Evolutionary conservation across 2,329 filamentous ascomycete genomes (phyloP).

Genomic region (Trichophyton simii): DNA sequence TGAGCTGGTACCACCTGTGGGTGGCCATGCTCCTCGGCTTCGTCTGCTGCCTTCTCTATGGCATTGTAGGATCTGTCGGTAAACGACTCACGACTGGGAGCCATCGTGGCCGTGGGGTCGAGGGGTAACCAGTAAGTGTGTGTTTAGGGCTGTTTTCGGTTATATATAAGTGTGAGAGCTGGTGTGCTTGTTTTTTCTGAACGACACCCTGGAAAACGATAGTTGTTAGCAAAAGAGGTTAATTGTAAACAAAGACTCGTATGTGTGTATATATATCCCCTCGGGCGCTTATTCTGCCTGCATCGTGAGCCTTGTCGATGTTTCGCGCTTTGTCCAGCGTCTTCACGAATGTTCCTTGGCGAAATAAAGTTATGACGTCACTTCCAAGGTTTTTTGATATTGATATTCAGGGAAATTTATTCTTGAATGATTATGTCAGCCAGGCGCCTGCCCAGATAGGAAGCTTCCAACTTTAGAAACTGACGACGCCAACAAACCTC

Average conservation of each 20-base stretch:
- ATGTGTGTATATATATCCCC: not conserved
- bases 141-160: not conserved
- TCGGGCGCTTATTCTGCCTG: not conserved
- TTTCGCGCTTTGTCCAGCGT: not conserved
- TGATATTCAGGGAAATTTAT: too few relatives aligned
- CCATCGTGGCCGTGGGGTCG: not conserved
- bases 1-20: constrained; percentile 84
- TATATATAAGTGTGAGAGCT: not conserved
- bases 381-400: not conserved
- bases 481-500: too few relatives aligned
- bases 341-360: not conserved
- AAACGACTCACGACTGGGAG: constrained; percentile 46
- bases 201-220: not conserved
- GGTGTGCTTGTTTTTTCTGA: not conserved
- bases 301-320: not conserved
- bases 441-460: too few relatives aligned
- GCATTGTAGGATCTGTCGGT: constrained; percentile 87
- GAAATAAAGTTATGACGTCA: not conserved
- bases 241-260: not conserved
- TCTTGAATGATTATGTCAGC: too few relatives aligned
- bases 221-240: not conserved
- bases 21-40: constrained; percentile 83
- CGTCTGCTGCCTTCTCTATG: constrained; percentile 71
- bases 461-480: not conserved
- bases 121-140: not conserved